phyloP scores from a whole-genome alignment of 2,329 filamentous ascomycete species.

The Trichoderma harzianum region DNA sequence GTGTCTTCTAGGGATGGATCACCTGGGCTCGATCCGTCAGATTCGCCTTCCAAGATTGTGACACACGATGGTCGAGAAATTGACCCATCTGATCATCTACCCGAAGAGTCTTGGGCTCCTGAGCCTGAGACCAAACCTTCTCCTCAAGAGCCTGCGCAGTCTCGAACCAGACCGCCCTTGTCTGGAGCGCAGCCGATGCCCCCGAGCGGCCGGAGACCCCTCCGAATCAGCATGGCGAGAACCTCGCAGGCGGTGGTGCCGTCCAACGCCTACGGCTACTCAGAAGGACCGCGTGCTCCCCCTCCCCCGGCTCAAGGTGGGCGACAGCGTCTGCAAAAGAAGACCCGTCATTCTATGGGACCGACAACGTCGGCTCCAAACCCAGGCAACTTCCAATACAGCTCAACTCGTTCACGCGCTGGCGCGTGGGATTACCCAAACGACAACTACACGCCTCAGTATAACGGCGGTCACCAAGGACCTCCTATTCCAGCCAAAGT shows the following conservation, averaged over 20 bases:
- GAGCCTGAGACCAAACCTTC: slow-evolving; percentile 59
- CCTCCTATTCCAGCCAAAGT: slow-evolving; percentile 71
- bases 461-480: slow-evolving; percentile 32
- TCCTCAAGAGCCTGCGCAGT: slow-evolving; percentile 28
- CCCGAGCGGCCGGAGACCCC: slow-evolving; percentile 47
- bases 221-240: slow-evolving; percentile 43
- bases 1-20: slow-evolving; percentile 35
- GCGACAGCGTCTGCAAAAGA: slow-evolving; percentile 65
- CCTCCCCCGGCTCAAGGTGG: slow-evolving; percentile 32
- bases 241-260: slow-evolving; percentile 47
- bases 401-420: slow-evolving; percentile 39
- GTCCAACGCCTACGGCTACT: slow-evolving; percentile 29
- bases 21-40: slow-evolving; percentile 39
- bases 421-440: slow-evolving; percentile 52
- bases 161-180: slow-evolving; percentile 44
- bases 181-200: slow-evolving; percentile 53
- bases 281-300: slow-evolving; percentile 32
- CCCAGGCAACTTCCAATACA: slow-evolving; percentile 48
- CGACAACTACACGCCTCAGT: slow-evolving; percentile 49
- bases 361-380: slow-evolving; percentile 39
- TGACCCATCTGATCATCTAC: slow-evolving; percentile 77
- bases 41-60: slow-evolving; percentile 66
- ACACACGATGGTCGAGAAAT: slow-evolving; percentile 72
- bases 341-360: slow-evolving; percentile 42
- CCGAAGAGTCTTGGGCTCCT: slow-evolving; percentile 72